Percentiles rank a stretch among this genome's conserved stretches.
Conservation (phyloP, 768 basidiomycete genomes). For the Dentipellis fragilis region DNA sequence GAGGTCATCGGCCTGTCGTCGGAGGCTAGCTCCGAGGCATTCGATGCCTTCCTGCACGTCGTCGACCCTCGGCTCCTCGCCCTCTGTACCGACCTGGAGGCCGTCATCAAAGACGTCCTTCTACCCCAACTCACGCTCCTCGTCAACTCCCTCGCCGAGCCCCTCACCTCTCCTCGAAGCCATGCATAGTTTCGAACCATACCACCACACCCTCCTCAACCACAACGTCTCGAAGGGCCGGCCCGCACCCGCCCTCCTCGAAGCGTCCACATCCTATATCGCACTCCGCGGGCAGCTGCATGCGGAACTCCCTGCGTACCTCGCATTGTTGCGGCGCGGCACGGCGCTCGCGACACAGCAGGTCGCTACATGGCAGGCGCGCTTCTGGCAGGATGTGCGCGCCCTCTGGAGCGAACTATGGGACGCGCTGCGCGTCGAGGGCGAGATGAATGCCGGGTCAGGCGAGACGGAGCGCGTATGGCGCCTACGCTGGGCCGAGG, state of each 20-base stretch:
- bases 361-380: constrained; percentile 46
- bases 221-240: constrained; percentile 56
- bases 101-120: constrained; percentile 40
- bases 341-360: constrained; percentile 40
- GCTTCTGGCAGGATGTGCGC: constrained; percentile 50
- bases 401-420: constrained; percentile 74
- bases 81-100: constrained; percentile 43
- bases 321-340: constrained; percentile 50
- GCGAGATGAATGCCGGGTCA: constrained; percentile 43
- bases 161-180: constrained; percentile 57
- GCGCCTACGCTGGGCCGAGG: constrained; percentile 58
- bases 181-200: constrained; percentile 63
- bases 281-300: constrained; percentile 66
- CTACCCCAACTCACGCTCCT: constrained; percentile 50
- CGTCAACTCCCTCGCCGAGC: constrained; percentile 48
- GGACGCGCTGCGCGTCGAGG: constrained; percentile 41
- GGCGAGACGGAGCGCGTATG: constrained; percentile 67
- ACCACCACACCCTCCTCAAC: constrained; percentile 61
- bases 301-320: constrained; percentile 58
- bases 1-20: constrained; percentile 17
- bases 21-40: constrained; percentile 17
- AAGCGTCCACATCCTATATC: constrained; percentile 68
- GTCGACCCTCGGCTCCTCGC: constrained; percentile 44
- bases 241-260: constrained; percentile 55
- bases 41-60: constrained; percentile 40